These are phyloP conservation scores for Pseudogymnoascus sp. DNA, from an alignment of 2,329 filamentous ascomycete genomes.

Conservation along the genomic window DNA sequence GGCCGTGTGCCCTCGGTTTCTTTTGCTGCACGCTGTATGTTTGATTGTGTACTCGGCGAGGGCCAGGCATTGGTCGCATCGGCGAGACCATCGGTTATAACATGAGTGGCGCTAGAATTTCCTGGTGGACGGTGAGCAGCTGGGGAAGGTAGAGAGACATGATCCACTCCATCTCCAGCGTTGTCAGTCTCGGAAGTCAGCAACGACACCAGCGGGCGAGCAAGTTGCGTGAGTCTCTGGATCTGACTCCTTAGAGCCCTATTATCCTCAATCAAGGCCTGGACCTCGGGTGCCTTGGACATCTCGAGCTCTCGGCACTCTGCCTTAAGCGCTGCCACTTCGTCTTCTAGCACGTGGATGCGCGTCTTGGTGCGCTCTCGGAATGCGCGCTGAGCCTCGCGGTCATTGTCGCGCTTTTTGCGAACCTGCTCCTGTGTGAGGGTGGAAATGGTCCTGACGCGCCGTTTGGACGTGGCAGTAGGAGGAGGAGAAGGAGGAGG, in stretches of 20 bases:
- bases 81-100: neutral
- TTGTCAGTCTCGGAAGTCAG: neutral
- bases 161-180: neutral
- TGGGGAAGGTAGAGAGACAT: neutral
- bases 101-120: neutral
- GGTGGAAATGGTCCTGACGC: neutral
- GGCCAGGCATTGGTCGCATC: neutral
- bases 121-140: neutral
- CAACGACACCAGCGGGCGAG: neutral
- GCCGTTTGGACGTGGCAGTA: neutral
- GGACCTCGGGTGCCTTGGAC: neutral
- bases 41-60: neutral
- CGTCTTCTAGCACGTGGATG: constrained; percentile 6
- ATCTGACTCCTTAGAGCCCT: neutral
- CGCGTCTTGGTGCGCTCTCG: constrained; percentile 5
- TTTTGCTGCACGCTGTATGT: neutral
- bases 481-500: neutral
- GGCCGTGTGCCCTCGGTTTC: neutral
- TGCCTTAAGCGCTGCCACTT: neutral
- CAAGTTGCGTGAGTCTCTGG: neutral
- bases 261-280: neutral
- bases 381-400: constrained; percentile 9
- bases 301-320: neutral
- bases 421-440: constrained; percentile 9
- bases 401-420: constrained; percentile 1